phyloP scores from a whole-genome alignment of 805 yeast genomes.

The Metschnikowia lunata region DNA sequence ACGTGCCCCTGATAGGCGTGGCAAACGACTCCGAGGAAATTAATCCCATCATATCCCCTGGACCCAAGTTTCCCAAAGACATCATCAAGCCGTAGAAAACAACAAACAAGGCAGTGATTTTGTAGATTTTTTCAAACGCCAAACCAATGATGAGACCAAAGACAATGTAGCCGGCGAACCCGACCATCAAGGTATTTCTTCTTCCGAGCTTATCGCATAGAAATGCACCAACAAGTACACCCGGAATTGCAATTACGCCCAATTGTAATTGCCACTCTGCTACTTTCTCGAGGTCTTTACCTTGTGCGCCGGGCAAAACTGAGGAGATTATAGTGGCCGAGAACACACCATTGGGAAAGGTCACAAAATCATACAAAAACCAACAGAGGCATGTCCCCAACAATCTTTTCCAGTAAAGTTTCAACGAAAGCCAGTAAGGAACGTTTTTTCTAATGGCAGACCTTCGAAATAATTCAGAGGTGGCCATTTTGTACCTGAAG shows the following conservation, averaged over 20 bases:
- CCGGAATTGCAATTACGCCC: slow-evolving; percentile 65
- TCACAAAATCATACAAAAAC: slow-evolving; percentile 78
- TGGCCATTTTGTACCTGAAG: slow-evolving; percentile 66
- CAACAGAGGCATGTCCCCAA: slow-evolving; percentile 72
- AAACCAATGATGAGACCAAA: slow-evolving; percentile 70
- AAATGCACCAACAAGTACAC: slow-evolving; percentile 65
- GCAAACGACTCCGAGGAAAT: slow-evolving; percentile 64
- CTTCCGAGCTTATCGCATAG: slow-evolving; percentile 65
- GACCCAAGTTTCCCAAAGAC: slow-evolving; percentile 70
- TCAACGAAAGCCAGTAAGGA: slow-evolving; percentile 51
- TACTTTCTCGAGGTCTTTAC: slow-evolving; percentile 45
- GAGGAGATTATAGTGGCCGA: slow-evolving; percentile 55
- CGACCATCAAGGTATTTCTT: slow-evolving; percentile 65
- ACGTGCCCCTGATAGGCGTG: slow-evolving; percentile 72
- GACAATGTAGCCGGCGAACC: slow-evolving; percentile 66
- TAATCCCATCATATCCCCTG: slow-evolving; percentile 73
- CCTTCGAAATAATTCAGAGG: slow-evolving; percentile 59
- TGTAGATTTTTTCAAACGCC: slow-evolving; percentile 51
- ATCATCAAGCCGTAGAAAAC: slow-evolving; percentile 71
- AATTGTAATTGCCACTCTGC: slow-evolving; percentile 74
- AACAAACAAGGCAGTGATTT: slow-evolving; percentile 60
- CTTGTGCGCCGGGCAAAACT: slow-evolving; percentile 33
- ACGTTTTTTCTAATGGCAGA: slow-evolving; percentile 56
- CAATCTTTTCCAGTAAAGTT: slow-evolving; percentile 64
- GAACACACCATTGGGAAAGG: slow-evolving; percentile 75